A percentile compares a stretch with the other conserved stretches of the same genome.
Evolutionary conservation across 1,139 yeast species (phyloP).

Genomic region (Blastobotrys petasosporus): DNA sequence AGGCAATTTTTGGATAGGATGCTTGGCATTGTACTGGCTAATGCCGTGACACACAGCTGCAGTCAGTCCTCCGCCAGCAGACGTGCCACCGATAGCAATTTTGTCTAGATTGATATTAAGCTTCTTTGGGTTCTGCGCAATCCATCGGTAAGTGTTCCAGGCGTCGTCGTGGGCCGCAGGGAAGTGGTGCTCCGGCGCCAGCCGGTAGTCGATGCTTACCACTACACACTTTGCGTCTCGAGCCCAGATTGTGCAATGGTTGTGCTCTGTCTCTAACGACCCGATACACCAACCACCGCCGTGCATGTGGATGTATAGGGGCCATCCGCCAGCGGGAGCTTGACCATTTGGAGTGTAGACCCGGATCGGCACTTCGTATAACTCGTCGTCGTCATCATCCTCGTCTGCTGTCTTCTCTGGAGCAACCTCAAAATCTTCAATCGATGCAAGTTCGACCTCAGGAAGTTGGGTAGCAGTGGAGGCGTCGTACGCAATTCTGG

Average conservation of each 20-base stretch:
- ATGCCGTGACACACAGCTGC: slow-evolving; percentile 38
- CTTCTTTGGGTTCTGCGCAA: slow-evolving; percentile 17
- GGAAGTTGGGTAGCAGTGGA: background rate
- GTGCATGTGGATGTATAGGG: slow-evolving; percentile 6
- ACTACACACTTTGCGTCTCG: slow-evolving; percentile 7
- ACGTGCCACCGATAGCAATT: slow-evolving; percentile 43
- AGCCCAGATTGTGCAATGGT: slow-evolving; percentile 8
- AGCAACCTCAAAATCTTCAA: background rate
- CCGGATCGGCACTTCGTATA: slow-evolving; percentile 3
- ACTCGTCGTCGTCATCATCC: too few relatives aligned
- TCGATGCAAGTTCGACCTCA: background rate
- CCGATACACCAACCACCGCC: slow-evolving; percentile 11
- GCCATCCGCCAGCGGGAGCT: slow-evolving; percentile 9
- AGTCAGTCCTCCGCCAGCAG: slow-evolving; percentile 46
- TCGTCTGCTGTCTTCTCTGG: background rate
- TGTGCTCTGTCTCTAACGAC: slow-evolving; percentile 2
- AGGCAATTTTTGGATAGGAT: slow-evolving; percentile 28
- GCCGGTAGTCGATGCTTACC: slow-evolving; percentile 36
- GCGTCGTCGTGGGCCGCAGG: slow-evolving; percentile 46
- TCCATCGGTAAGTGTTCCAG: slow-evolving; percentile 33
- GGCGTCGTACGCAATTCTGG: background rate
- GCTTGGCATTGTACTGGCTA: slow-evolving; percentile 22
- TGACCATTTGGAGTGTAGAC: slow-evolving; percentile 17
- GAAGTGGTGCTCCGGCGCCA: slow-evolving; percentile 45
- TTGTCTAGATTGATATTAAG: slow-evolving; percentile 34